Base-by-base conservation (phyloP, 2,329 filamentous ascomycete genomes). In the Alternaria infectoria region DNA sequence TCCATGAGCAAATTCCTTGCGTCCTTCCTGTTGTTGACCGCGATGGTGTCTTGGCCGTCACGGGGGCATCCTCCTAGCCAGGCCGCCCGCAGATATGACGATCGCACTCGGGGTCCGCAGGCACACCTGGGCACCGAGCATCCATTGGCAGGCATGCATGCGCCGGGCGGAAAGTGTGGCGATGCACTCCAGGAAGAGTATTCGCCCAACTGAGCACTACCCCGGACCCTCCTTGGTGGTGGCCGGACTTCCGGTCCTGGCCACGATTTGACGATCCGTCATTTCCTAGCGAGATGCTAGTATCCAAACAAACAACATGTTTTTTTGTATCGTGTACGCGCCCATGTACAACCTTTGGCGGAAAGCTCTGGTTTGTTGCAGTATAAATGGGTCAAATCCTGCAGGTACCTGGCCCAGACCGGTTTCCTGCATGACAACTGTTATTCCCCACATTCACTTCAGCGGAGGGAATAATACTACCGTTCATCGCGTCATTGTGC, bases 271-370 rank as follows among this genome's bases (percentile, higher is more conserved):
- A 11, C 10, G 55, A 52, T 43, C 17, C 55, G 30, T 58, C 56
- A 58, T 32, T 54, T 58, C 56, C 44, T 59, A 54, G 60, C 43
- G 17, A 49, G 43, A 47, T 44, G 23, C 44, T 50, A 59, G 56
- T 21, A 50, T 46, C 49, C 54, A 57, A 44, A 61, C 56, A 59
- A 59, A 50, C 56, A 44, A 54, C 23, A 26, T 44, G 49, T 25
- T 50, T 46, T 54, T 46, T 45, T 43, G 51, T 49, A 36, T 59
- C 60, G 47, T 52, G 45, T 63, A 65, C 59, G 51, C 60, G 63
- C 60, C 51, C 40, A 17, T 44, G 26, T 56, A 50, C 47, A 30
- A 45, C n/a, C 17, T 10, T 46, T 15, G 32, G 19, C 43, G 45
- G 11, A 21, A 49, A 25, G 25, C 30, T 56, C 49, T 19, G 28